A percentile compares a stretch with the other conserved stretches of the same genome.
Evolutionary conservation across 1,284 basidiomycete genomes (phyloP).

Genomic region (Butyriboletus appendiculatus): DNA sequence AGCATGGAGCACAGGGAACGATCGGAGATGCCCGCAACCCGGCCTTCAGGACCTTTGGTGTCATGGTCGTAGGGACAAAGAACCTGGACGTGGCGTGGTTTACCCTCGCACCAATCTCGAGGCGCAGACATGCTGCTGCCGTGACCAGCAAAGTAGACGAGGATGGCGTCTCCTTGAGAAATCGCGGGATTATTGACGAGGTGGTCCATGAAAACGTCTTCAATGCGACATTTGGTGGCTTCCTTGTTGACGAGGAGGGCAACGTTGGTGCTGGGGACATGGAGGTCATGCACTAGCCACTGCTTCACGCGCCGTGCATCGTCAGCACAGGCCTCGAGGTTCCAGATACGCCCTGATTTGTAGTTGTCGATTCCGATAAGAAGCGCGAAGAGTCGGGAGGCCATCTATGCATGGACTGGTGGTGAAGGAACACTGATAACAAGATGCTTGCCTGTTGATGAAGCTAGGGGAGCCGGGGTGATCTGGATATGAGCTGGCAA

Average conservation of each 20-base stretch:
- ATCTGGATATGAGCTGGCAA: constrained; percentile 7
- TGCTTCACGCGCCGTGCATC: constrained; percentile 56
- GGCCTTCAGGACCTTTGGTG: constrained; percentile 44
- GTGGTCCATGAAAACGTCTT: constrained; percentile 57
- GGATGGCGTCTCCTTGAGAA: constrained; percentile 57
- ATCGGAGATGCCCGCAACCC: constrained; percentile 63
- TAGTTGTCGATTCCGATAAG: constrained; percentile 66
- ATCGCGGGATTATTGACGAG: constrained; percentile 60
- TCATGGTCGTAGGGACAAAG: constrained; percentile 66
- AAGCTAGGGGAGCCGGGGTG: constrained; percentile 1
- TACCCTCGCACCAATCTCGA: constrained; percentile 52
- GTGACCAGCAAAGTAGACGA: constrained; percentile 71
- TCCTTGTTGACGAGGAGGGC: constrained; percentile 53
- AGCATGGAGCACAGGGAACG: constrained; percentile 62
- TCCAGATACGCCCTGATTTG: constrained; percentile 62
- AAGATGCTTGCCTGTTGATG: constrained; percentile 9
- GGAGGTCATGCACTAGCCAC: constrained; percentile 56
- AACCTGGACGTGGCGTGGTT: constrained; percentile 50
- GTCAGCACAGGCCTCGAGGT: constrained; percentile 60
- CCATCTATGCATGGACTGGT: constrained; percentile 36
- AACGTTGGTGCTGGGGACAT: constrained; percentile 60
- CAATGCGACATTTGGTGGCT: constrained; percentile 60
- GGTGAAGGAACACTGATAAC: neutral
- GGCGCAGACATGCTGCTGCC: constrained; percentile 58
- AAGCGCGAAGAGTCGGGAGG: constrained; percentile 56